Base-by-base conservation (phyloP, 768 basidiomycete species). In the Rhizopogon salebrosus region DNA sequence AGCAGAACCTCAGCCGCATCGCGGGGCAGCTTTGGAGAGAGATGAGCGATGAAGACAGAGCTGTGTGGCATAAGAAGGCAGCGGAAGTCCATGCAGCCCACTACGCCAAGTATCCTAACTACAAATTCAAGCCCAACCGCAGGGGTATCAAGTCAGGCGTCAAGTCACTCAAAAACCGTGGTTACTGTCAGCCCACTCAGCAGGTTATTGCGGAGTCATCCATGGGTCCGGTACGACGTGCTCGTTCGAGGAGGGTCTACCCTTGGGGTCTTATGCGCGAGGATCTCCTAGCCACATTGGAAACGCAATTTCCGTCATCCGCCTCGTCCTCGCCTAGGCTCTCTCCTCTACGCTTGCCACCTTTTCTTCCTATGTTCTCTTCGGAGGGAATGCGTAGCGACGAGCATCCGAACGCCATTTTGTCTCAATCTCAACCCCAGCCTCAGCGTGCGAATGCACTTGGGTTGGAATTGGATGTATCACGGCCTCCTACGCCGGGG, bases 11-110 rank as follows among this genome's bases (percentile, higher is more conserved):
- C 54, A 76, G 75, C 54, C 70, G 76, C 52, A 72, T 81, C 56
- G 79, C 76, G 8, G 82, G 76, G 6, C 70, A 74, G 62, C 72
- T 77, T 61, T 84, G 82, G 82, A 73, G 72, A 26, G 68, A 69
- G 59, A 68, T 82, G 38, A 56, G 62, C 6, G 53, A 60, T 1
- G 63, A 59, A 31, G 71, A 72, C 36, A 71, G 68, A 60, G 58
- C 56, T 35, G 46, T 63, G n/a, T 77, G 76, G 75, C 56, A 63
- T 54, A 51, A 38, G 26, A 61, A 64, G 57, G 70, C 74, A 3
- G 62, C 61, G 18, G 51, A 50, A 16, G 56, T 60, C 20, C 60
- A 63, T 34, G 59, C 55, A 14, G 63, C 61, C 22, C 70, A 76
- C 48, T 55, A 54, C 48, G 50, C 51, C 22, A 66, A 54, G 48